Conservation (phyloP, 139 green algal genomes). For the Picochlorum sp. region DNA sequence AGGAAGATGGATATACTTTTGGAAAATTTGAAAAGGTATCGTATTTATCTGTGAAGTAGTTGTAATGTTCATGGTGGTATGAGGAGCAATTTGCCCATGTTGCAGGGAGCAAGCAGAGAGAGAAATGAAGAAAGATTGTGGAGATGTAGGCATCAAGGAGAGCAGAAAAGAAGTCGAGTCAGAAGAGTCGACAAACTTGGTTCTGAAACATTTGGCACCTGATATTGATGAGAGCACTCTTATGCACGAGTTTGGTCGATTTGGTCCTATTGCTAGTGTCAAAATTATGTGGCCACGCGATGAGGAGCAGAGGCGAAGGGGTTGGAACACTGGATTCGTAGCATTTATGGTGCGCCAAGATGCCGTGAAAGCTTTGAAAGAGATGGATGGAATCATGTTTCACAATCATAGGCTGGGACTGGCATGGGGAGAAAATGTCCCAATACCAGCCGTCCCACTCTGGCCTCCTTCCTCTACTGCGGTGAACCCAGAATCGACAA, state of each 20-base stretch:
- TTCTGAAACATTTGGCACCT: conserved; percentile 80
- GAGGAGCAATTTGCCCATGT: not conserved
- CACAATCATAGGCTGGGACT: conserved; percentile 70
- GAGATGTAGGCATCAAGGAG: not conserved
- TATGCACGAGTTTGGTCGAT: conserved; percentile 80
- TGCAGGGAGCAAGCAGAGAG: conserved; percentile 75
- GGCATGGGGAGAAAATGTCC: conserved; percentile 90
- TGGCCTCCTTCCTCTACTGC: conserved; percentile 36
- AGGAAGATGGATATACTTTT: conserved; percentile 85
- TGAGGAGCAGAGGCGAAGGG: conserved; percentile 79
- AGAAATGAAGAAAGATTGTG: conserved; percentile 38
- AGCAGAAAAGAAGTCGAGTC: not conserved
- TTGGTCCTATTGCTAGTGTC: conserved; percentile 82
- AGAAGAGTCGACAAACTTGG: conserved; percentile 77
- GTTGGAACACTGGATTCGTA: conserved; percentile 90
- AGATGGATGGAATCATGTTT: conserved; percentile 71
- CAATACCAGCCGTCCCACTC: conserved; percentile 65
- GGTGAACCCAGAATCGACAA: conserved; percentile 10
- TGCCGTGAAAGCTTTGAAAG: conserved; percentile 59
- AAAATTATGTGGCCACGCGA: conserved; percentile 98
- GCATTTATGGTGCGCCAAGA: conserved; percentile 86
- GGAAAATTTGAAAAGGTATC: conserved; percentile 77
- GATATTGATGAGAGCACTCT: conserved; percentile 73
- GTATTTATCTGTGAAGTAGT: not conserved
- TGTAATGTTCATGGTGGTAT: not conserved